Percentiles rank a stretch among this genome's conserved stretches.
These are phyloP conservation scores for Globisporangium perplexum DNA, from an alignment of 352 stramenopile genomes.

Conservation along the genomic window DNA sequence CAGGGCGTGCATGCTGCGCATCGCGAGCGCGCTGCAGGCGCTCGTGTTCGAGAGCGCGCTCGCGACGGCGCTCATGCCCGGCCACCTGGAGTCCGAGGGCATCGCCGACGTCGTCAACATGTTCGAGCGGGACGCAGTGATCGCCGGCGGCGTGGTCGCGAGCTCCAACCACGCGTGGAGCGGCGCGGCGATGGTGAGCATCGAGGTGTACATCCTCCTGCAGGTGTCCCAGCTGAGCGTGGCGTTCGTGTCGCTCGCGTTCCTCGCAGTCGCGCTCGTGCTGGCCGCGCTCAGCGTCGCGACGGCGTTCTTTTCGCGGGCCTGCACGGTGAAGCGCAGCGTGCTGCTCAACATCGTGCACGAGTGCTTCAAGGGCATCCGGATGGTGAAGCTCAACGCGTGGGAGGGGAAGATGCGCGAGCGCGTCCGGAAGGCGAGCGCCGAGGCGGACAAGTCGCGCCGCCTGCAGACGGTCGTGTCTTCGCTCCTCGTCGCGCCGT, in stretches of 20 bases:
- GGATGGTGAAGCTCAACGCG: constrained; percentile 85
- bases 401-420: constrained; percentile 71
- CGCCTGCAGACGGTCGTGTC: constrained; percentile 1
- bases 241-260: constrained; percentile 18
- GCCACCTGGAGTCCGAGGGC: constrained; percentile 22
- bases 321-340: neutral
- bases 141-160: constrained; percentile 14
- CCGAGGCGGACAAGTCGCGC: constrained; percentile 30
- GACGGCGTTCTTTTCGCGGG: constrained; percentile 4
- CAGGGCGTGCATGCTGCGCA: constrained; percentile 15
- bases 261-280: constrained; percentile 16
- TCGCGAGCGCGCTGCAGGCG: constrained; percentile 23
- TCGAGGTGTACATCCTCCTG: constrained; percentile 32
- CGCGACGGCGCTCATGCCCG: constrained; percentile 15
- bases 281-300: constrained; percentile 15
- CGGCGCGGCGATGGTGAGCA: constrained; percentile 19
- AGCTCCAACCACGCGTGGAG: constrained; percentile 27
- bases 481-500: neutral
- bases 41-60: constrained; percentile 37
- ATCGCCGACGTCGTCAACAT: constrained; percentile 29
- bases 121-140: constrained; percentile 24
- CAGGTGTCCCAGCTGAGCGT: constrained; percentile 28
- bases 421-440: constrained; percentile 44
- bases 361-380: constrained; percentile 43
- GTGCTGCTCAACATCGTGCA: constrained; percentile 33